Percentiles rank a stretch among this genome's conserved stretches.
Conservation (phyloP, 805 yeast species). For the Candida germanica region DNA sequence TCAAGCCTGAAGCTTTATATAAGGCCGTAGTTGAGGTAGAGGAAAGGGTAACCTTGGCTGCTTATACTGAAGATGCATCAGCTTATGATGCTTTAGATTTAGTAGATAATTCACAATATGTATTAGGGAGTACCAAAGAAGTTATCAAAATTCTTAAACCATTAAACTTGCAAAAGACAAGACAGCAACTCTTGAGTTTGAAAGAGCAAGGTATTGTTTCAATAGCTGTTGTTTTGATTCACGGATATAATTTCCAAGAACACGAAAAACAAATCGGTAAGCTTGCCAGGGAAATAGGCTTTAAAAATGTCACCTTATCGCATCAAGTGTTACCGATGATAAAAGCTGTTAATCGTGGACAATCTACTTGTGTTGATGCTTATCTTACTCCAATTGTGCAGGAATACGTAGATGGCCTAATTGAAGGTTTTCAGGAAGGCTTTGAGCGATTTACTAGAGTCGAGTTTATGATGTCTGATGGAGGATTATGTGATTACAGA, state of each 20-base stretch:
- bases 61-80: slow-evolving; percentile 43
- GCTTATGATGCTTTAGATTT: slow-evolving; percentile 13
- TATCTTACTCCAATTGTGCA: slow-evolving; percentile 77
- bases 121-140: slow-evolving; percentile 65
- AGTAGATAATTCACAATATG: slow-evolving; percentile 30
- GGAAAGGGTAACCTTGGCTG: slow-evolving; percentile 17
- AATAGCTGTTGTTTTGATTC: slow-evolving; percentile 68
- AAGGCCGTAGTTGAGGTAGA: slow-evolving; percentile 17
- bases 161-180: slow-evolving; percentile 47
- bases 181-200: slow-evolving; percentile 38
- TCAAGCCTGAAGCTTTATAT: slow-evolving; percentile 16
- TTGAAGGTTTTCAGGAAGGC: slow-evolving; percentile 57
- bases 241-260: slow-evolving; percentile 67
- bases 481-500: slow-evolving; percentile 17
- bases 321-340: slow-evolving; percentile 75
- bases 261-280: slow-evolving; percentile 49
- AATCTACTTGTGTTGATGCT: slow-evolving; percentile 78
- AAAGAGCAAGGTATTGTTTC: slow-evolving; percentile 61
- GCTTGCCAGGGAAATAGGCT: slow-evolving; percentile 65
- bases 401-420: slow-evolving; percentile 59
- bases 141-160: slow-evolving; percentile 52
- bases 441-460: slow-evolving; percentile 21
- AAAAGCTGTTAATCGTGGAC: slow-evolving; percentile 69
- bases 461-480: slow-evolving; percentile 20
- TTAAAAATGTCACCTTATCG: slow-evolving; percentile 65